Evolutionary conservation across 2,329 filamentous ascomycete genomes (phyloP).

Genomic region (Pseudogymnoascus sp.): DNA sequence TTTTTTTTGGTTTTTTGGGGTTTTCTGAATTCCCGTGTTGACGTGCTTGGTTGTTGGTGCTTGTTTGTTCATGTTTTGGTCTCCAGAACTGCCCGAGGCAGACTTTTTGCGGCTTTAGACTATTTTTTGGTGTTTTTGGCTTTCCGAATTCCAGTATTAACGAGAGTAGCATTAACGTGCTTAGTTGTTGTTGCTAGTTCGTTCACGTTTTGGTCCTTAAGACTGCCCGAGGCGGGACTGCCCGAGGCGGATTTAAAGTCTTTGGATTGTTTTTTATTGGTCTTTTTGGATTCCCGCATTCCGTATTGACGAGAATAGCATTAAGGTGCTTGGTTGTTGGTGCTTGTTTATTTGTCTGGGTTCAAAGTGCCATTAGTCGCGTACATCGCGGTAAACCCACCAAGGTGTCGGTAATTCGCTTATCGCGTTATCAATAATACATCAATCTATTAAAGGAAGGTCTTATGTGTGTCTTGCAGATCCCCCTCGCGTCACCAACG

Average conservation of each 20-base stretch:
- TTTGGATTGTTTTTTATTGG: not conserved
- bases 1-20: not conserved
- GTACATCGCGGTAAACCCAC: not conserved
- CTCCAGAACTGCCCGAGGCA: too few relatives aligned
- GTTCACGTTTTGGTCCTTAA: too few relatives aligned
- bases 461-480: not conserved
- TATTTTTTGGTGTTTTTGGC: too few relatives aligned
- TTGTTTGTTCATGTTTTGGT: not conserved
- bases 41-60: not conserved
- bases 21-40: not conserved
- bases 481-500: not conserved
- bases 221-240: not conserved
- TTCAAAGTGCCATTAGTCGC: not conserved
- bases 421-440: not conserved
- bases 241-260: not conserved
- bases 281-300: not conserved
- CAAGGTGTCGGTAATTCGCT: not conserved
- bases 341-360: not conserved
- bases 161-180: too few relatives aligned
- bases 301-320: not conserved
- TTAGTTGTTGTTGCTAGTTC: too few relatives aligned
- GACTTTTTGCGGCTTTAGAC: too few relatives aligned
- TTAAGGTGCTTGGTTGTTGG: not conserved
- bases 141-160: too few relatives aligned
- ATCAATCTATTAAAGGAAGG: not conserved